Evolutionary conservation across 2,329 filamentous ascomycete genomes (phyloP).

Genomic region (Davidsoniella neocaledoniae): DNA sequence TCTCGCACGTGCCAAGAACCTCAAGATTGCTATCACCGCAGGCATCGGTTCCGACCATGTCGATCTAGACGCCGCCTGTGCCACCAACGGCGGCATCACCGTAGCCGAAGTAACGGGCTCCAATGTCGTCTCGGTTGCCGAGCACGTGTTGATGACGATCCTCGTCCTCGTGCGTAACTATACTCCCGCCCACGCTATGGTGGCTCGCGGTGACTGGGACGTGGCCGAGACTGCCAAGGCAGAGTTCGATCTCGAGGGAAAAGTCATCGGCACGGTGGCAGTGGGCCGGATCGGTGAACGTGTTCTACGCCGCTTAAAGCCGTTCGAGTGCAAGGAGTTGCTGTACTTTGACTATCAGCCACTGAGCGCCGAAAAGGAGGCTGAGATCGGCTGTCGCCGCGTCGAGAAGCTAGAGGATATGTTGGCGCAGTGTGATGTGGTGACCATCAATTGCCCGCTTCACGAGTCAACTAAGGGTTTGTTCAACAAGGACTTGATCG

Average conservation of each 20-base stretch:
- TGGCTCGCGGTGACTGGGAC: slow-evolving; percentile 79
- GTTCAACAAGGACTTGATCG: slow-evolving; percentile 96
- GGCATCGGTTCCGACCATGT: slow-evolving; percentile 98
- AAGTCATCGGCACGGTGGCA: slow-evolving; percentile 94
- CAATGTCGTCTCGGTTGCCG: slow-evolving; percentile 95
- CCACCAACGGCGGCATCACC: slow-evolving; percentile 92
- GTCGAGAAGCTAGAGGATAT: slow-evolving; percentile 86
- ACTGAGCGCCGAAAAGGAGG: slow-evolving; percentile 60
- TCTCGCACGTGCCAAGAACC: slow-evolving; percentile 94
- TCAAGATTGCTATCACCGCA: slow-evolving; percentile 92
- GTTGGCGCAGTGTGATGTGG: slow-evolving; percentile 82
- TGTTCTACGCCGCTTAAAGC: slow-evolving; percentile 85
- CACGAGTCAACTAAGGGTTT: slow-evolving; percentile 94
- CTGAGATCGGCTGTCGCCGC: slow-evolving; percentile 75
- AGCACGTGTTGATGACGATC: slow-evolving; percentile 99
- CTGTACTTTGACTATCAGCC: slow-evolving; percentile 99
- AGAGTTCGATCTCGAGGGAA: slow-evolving; percentile 93
- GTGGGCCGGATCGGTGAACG: slow-evolving; percentile 97
- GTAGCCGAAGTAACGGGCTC: slow-evolving; percentile 95
- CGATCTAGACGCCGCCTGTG: slow-evolving; percentile 92
- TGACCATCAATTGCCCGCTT: slow-evolving; percentile 98
- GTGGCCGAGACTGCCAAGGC: slow-evolving; percentile 94
- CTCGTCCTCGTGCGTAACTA: slow-evolving; percentile 94
- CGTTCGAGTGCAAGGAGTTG: slow-evolving; percentile 98
- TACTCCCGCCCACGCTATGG: slow-evolving; percentile 89